Evolutionary conservation across 495 filamentous ascomycete species (phyloP).

Genomic region (Penicillium nucicola): DNA sequence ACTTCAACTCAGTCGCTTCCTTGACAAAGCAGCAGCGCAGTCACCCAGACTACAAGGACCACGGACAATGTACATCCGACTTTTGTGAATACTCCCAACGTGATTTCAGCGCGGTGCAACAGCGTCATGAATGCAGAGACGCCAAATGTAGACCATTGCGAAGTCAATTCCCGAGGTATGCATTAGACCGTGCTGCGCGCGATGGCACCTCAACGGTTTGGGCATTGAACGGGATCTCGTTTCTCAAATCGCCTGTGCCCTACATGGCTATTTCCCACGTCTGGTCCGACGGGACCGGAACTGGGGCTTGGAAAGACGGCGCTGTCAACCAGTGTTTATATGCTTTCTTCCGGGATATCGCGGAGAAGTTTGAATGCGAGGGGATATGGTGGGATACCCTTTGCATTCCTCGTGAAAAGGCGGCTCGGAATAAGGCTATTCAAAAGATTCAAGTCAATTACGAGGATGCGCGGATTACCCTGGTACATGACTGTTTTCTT

Average conservation of each 20-base stretch:
- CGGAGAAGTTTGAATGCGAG: constrained; percentile 12
- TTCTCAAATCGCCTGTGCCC: constrained; percentile 2
- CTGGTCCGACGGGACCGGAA: constrained; percentile 29
- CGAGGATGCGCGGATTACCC: constrained; percentile 20
- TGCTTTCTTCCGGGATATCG: constrained; percentile 16
- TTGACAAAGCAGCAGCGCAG: too few species aligned
- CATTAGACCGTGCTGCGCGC: background rate
- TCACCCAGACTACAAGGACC: too few species aligned
- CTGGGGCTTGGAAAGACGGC: constrained; percentile 9
- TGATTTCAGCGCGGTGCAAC: constrained; percentile 19
- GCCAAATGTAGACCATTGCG: background rate
- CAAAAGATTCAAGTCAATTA: constrained; percentile 17
- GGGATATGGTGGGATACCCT: constrained; percentile 31
- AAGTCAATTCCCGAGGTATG: background rate
- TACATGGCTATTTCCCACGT: constrained; percentile 31
- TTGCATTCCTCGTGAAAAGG: constrained; percentile 18
- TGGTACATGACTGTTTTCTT: constrained; percentile 31
- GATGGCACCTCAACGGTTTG: background rate
- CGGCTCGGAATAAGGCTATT: constrained; percentile 12
- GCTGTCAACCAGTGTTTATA: constrained; percentile 24
- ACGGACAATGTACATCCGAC: constrained; percentile 14
- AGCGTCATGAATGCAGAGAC: constrained; percentile 18
- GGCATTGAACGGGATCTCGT: background rate
- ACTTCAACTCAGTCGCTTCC: background rate
- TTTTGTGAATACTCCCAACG: constrained; percentile 20